Evolutionary conservation across 768 basidiomycete species (phyloP).

Genomic region (Hortiboletus flavorubellus): DNA sequence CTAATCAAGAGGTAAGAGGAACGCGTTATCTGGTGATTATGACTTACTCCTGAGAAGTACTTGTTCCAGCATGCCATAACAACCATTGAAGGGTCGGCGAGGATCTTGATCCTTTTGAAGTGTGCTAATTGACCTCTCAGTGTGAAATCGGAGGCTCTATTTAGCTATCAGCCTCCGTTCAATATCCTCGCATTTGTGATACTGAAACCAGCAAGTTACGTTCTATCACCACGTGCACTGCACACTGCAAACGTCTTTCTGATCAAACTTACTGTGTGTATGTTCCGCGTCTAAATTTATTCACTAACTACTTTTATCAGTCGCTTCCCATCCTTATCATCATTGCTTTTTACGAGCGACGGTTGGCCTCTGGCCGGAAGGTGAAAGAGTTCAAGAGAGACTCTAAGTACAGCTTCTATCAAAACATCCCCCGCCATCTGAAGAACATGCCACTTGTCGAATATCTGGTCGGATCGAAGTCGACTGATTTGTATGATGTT

Average conservation of each 20-base stretch:
- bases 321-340: constrained; percentile 73
- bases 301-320: constrained; percentile 29
- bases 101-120: not conserved
- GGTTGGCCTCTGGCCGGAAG: constrained; percentile 48
- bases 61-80: constrained; percentile 83
- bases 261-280: constrained; percentile 70
- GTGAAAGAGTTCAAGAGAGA: constrained; percentile 51
- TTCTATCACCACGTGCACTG: constrained; percentile 72
- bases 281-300: not conserved
- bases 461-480: constrained; percentile 67
- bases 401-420: constrained; percentile 55
- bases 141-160: constrained; percentile 85
- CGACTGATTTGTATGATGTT: constrained; percentile 68
- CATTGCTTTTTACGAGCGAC: constrained; percentile 80
- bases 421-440: constrained; percentile 64
- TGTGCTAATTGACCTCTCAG: constrained; percentile 36
- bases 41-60: constrained; percentile 49
- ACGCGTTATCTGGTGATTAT: not conserved
- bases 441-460: constrained; percentile 74
- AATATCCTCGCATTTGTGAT: constrained; percentile 78
- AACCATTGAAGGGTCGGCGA: constrained; percentile 79
- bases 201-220: constrained; percentile 74
- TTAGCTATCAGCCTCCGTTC: constrained; percentile 91
- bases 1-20: constrained; percentile 51
- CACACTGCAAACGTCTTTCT: constrained; percentile 84